Conservation (phyloP, 352 stramenopile genomes). For the Globisporangium rhizosaccharum region DNA sequence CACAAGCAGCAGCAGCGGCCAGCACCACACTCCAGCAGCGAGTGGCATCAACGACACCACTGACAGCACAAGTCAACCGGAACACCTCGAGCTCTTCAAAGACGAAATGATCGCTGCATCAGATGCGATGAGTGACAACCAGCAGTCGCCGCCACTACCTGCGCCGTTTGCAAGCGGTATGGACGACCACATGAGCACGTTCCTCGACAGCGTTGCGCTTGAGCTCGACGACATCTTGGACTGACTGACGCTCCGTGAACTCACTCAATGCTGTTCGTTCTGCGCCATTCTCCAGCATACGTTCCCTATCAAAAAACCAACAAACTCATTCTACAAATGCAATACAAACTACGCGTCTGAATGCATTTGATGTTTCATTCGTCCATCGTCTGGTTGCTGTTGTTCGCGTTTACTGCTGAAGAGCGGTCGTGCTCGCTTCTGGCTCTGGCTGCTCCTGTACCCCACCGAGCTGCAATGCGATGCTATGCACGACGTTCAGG, state of each 20-base stretch:
- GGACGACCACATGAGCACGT: conserved; percentile 75
- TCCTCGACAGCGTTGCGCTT: conserved; percentile 76
- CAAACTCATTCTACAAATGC: too few relatives aligned
- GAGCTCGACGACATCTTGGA: conserved; percentile 78
- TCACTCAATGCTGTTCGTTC: background rate
- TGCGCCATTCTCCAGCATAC: background rate
- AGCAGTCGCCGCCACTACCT: conserved; percentile 1
- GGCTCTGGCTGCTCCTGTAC: conserved; percentile 3
- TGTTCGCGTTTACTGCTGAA: background rate
- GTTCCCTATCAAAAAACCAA: background rate
- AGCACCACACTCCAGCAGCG: too few relatives aligned
- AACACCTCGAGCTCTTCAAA: too few relatives aligned
- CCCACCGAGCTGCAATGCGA: conserved; percentile 28
- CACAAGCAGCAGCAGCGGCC: background rate
- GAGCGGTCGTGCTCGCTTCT: conserved; percentile 1
- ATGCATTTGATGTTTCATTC: too few relatives aligned
- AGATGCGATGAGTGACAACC: too few relatives aligned
- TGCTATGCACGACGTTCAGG: conserved; percentile 70
- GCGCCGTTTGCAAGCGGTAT: conserved; percentile 16
- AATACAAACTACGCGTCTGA: too few relatives aligned
- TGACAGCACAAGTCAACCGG: too few relatives aligned
- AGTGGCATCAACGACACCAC: too few relatives aligned
- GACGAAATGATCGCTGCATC: too few relatives aligned
- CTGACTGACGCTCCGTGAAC: background rate
- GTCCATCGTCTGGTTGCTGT: background rate